Conservation (phyloP, 139 green algal genomes). For the Coccomyxa sp. region DNA sequence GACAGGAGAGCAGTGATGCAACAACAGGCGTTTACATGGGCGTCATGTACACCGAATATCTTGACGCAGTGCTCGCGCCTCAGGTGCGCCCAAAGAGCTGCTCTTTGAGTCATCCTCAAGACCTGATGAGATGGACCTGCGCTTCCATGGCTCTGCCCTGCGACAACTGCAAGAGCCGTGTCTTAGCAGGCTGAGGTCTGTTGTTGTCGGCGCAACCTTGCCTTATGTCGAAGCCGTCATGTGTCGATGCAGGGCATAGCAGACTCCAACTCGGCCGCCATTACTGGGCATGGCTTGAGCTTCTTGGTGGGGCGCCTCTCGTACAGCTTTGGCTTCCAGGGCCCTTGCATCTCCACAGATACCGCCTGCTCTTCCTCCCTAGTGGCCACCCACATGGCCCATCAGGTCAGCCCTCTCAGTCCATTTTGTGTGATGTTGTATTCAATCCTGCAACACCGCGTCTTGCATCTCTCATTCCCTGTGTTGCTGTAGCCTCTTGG, state of each 20-base stretch:
- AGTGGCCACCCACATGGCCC: constrained; percentile 56
- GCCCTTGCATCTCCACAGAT: constrained; percentile 44
- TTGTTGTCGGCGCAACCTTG: too few species aligned
- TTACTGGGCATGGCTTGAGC: constrained; percentile 36
- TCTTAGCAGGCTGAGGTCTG: too few species aligned
- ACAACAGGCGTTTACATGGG: constrained; percentile 34
- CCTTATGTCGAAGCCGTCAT: too few species aligned
- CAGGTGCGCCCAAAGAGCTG: too few species aligned
- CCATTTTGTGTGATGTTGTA: too few species aligned
- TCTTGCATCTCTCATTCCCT: too few species aligned
- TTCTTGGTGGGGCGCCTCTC: constrained; percentile 57
- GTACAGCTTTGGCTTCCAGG: constrained; percentile 40
- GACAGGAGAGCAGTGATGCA: not conserved
- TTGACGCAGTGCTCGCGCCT: not conserved
- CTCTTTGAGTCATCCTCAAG: too few species aligned
- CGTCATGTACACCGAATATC: constrained; percentile 50
- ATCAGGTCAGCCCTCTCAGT: constrained; percentile 24
- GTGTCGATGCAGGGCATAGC: constrained; percentile 10
- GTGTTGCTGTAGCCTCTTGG: too few species aligned
- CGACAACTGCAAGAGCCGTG: too few species aligned
- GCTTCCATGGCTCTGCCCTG: too few species aligned
- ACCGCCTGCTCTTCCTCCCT: constrained; percentile 38
- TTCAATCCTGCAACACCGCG: too few species aligned
- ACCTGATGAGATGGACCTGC: too few species aligned
- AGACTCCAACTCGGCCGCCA: not conserved